phyloP scores from a whole-genome alignment of 2,329 filamentous ascomycete genomes.

The Rutstroemia sp. region DNA sequence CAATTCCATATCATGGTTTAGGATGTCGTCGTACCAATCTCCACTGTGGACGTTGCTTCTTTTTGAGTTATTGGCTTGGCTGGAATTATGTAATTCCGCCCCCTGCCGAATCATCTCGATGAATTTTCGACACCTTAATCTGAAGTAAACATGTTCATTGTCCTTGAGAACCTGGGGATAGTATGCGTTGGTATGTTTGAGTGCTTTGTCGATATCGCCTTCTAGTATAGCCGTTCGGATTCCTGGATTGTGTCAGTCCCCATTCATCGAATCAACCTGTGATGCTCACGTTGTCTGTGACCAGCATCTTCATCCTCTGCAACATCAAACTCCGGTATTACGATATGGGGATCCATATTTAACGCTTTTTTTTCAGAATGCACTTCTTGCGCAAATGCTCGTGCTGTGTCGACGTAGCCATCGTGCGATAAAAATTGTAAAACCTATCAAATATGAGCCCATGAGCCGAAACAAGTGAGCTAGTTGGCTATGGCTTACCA shows the following conservation, averaged over 20 bases:
- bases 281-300: slow-evolving; percentile 70
- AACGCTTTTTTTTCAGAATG: slow-evolving; percentile 65
- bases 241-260: slow-evolving; percentile 41
- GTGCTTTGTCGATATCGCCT: slow-evolving; percentile 82
- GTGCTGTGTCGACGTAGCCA: slow-evolving; percentile 88
- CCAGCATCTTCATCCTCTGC: slow-evolving; percentile 81
- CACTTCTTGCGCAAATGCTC: slow-evolving; percentile 79
- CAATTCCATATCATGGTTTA: slow-evolving; percentile 42
- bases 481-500: slow-evolving; percentile 42
- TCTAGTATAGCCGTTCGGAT: slow-evolving; percentile 84
- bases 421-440: slow-evolving; percentile 90
- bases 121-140: slow-evolving; percentile 82
- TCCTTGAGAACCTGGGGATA: slow-evolving; percentile 76
- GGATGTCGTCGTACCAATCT: slow-evolving; percentile 33
- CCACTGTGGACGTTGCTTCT: slow-evolving; percentile 33
- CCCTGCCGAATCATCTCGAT: slow-evolving; percentile 84
- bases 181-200: slow-evolving; percentile 71
- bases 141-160: slow-evolving; percentile 82
- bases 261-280: neutral
- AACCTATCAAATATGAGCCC: slow-evolving; percentile 34
- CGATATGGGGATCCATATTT: slow-evolving; percentile 45
- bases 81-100: slow-evolving; percentile 49
- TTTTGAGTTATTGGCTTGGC: slow-evolving; percentile 23
- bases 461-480: neutral
- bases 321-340: slow-evolving; percentile 55